phyloP scores from a whole-genome alignment of 2,329 filamentous ascomycete species.

The Daldinia sp. region DNA sequence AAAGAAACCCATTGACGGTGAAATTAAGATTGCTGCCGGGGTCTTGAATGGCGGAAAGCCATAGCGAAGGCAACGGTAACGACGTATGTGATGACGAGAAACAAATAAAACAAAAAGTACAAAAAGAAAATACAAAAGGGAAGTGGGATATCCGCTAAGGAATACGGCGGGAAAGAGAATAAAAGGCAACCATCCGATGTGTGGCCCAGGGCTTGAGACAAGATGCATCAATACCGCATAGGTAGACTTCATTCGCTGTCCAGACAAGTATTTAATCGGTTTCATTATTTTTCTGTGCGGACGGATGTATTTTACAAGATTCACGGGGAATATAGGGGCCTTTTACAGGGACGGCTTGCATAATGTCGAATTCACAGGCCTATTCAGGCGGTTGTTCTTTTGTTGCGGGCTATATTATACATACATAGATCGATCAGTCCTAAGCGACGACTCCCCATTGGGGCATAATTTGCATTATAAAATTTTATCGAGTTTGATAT shows the following conservation, averaged over 20 bases:
- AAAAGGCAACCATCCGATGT: constrained; percentile 19
- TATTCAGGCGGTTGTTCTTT: constrained; percentile 35
- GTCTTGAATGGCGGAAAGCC: constrained; percentile 11
- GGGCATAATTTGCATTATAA: constrained; percentile 32
- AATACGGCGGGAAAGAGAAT: constrained; percentile 10
- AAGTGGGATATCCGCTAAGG: constrained; percentile 19
- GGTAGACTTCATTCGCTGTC: constrained; percentile 34
- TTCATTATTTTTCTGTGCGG: constrained; percentile 29
- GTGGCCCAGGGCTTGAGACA: constrained; percentile 15
- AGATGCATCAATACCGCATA: constrained; percentile 28
- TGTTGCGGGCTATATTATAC: constrained; percentile 34
- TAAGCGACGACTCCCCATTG: constrained; percentile 15
- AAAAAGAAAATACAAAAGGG: constrained; percentile 4
- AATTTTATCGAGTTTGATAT: constrained; percentile 13
- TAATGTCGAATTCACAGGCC: constrained; percentile 31
- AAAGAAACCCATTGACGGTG: constrained; percentile 5
- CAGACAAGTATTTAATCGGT: constrained; percentile 33
- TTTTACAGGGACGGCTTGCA: constrained; percentile 34
- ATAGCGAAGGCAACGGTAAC: constrained; percentile 22
- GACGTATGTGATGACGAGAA: constrained; percentile 33
- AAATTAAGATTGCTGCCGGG: constrained; percentile 11
- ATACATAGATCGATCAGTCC: constrained; percentile 37
- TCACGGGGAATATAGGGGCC: constrained; percentile 29
- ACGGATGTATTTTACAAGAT: constrained; percentile 17
- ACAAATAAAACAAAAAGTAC: constrained; percentile 15